Conservation (phyloP, 768 basidiomycete species). For the Naganishia friedmannii region DNA sequence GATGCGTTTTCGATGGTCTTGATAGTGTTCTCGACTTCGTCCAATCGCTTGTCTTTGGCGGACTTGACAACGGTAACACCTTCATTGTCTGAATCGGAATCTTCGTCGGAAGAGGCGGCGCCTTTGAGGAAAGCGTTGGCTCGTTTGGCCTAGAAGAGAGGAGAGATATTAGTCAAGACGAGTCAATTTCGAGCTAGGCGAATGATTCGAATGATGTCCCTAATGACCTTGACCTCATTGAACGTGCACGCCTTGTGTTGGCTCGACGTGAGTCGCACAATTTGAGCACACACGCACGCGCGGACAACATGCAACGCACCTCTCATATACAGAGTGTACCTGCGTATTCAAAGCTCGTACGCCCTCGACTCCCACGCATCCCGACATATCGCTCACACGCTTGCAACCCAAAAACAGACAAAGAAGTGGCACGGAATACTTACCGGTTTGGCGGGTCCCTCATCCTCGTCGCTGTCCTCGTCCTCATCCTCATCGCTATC, state of each 20-base stretch:
- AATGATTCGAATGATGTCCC: too few species aligned
- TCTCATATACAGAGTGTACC: neutral
- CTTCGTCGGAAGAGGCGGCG: slow-evolving; percentile 59
- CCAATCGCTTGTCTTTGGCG: slow-evolving; percentile 85
- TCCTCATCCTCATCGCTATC: slow-evolving; percentile 52
- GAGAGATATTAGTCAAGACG: neutral
- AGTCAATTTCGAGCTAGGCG: slow-evolving; percentile 31
- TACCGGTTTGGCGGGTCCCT: slow-evolving; percentile 51
- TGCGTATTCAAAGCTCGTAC: neutral
- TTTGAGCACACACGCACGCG: too few species aligned
- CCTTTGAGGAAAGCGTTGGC: slow-evolving; percentile 50
- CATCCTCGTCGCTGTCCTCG: slow-evolving; percentile 54
- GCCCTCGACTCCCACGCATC: neutral
- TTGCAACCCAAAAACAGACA: neutral
- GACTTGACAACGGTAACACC: slow-evolving; percentile 74
- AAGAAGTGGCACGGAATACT: neutral
- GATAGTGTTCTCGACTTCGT: slow-evolving; percentile 90
- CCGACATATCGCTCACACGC: neutral
- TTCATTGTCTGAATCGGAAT: slow-evolving; percentile 55
- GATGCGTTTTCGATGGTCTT: slow-evolving; percentile 89
- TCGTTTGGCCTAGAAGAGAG: slow-evolving; percentile 50
- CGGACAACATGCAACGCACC: too few species aligned
- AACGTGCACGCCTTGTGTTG: too few species aligned
- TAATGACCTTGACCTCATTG: neutral
- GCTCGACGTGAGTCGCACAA: too few species aligned